A percentile compares a stretch with the other conserved stretches of the same genome.
Conservation (phyloP, 148 eudicot genomes). For the Arbutus unedo region DNA sequence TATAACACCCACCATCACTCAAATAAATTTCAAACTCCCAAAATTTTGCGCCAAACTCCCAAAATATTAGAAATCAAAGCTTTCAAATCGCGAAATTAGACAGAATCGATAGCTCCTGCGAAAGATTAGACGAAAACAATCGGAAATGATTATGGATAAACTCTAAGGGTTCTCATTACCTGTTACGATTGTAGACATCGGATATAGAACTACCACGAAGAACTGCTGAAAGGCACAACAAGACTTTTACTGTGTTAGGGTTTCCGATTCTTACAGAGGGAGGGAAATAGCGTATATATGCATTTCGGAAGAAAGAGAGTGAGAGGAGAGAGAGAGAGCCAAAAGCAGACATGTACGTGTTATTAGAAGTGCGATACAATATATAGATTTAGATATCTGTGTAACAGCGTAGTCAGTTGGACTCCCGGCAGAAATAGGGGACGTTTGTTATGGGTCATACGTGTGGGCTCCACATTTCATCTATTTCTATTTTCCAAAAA, state of each 20-base stretch:
- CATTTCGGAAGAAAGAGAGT: not conserved
- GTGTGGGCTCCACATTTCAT: too few relatives aligned
- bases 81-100: not conserved
- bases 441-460: not conserved
- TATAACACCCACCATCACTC: too few relatives aligned
- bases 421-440: conserved; percentile 10
- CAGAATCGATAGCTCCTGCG: not conserved
- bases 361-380: not conserved
- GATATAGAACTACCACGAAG: not conserved
- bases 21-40: not conserved
- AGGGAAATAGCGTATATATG: not conserved
- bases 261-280: not conserved
- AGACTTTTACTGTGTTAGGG: not conserved
- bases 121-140: not conserved
- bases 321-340: not conserved
- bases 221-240: not conserved
- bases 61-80: not conserved
- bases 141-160: not conserved
- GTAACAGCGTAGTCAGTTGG: not conserved
- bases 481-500: too few relatives aligned
- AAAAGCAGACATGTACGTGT: not conserved
- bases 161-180: not conserved
- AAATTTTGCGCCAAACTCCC: not conserved
- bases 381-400: not conserved
- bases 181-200: not conserved